Conservation (phyloP, 2,329 filamentous ascomycete species). For the Dothideomycetes sp. region DNA sequence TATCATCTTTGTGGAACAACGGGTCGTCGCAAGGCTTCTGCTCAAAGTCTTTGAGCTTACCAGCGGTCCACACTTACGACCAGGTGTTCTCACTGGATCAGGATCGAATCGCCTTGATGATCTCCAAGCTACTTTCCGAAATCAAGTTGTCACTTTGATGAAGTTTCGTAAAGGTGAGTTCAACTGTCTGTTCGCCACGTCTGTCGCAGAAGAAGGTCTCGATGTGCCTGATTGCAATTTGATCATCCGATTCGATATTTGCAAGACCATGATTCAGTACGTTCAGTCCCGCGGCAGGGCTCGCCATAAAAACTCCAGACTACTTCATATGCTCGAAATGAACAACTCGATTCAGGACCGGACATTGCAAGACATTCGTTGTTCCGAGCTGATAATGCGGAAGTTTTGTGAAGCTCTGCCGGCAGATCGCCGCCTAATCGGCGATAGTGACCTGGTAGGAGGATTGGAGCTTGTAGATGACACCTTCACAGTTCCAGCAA, state of each 20-base stretch:
- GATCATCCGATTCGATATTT: slow-evolving; percentile 73
- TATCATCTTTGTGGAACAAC: slow-evolving; percentile 77
- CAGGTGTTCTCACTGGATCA: slow-evolving; percentile 55
- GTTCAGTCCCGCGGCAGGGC: slow-evolving; percentile 87
- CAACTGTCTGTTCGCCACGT: slow-evolving; percentile 54
- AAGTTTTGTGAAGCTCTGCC: slow-evolving; percentile 66
- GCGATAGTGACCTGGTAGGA: slow-evolving; percentile 47
- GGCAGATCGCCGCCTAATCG: slow-evolving; percentile 57
- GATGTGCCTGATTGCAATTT: slow-evolving; percentile 57
- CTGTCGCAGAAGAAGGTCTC: slow-evolving; percentile 54
- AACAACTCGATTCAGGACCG: slow-evolving; percentile 52
- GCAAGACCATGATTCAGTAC: slow-evolving; percentile 84
- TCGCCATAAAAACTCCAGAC: slow-evolving; percentile 64
- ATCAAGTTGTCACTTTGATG: slow-evolving; percentile 63
- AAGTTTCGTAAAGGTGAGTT: slow-evolving; percentile 49
- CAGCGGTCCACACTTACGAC: slow-evolving; percentile 46
- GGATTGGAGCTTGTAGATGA: slow-evolving; percentile 41
- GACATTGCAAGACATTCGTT: slow-evolving; percentile 47
- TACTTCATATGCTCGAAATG: slow-evolving; percentile 71
- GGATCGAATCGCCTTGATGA: slow-evolving; percentile 30
- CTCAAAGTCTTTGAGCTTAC: slow-evolving; percentile 53
- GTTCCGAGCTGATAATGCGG: slow-evolving; percentile 53
- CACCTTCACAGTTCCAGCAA: slow-evolving; percentile 49
- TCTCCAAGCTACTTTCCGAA: slow-evolving; percentile 54
- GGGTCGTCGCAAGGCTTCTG: slow-evolving; percentile 66